phyloP scores from a whole-genome alignment of 768 basidiomycete species.

The Boletus eberwhitei region DNA sequence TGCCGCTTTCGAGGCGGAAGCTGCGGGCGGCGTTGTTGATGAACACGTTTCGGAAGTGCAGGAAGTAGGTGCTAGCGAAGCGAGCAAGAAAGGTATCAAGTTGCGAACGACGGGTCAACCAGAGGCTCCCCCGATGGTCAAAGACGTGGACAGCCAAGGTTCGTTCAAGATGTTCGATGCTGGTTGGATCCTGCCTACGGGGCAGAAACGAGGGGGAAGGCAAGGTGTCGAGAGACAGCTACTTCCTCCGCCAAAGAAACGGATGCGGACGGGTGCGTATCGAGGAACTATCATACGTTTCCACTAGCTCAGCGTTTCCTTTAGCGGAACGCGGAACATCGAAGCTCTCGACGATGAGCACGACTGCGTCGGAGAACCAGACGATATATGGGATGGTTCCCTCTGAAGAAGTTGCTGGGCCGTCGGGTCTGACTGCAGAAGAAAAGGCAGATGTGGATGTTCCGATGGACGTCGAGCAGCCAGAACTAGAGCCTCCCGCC shows the following conservation, averaged over 20 bases:
- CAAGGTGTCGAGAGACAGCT: slow-evolving; percentile 41
- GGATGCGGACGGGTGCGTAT: slow-evolving; percentile 42
- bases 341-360: slow-evolving; percentile 45
- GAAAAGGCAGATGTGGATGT: slow-evolving; percentile 16
- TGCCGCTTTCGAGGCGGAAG: slow-evolving; percentile 44
- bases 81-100: slow-evolving; percentile 29
- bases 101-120: slow-evolving; percentile 26
- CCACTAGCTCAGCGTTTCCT: not conserved
- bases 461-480: slow-evolving; percentile 14
- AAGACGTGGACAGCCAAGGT: slow-evolving; percentile 65
- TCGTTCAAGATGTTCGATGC: slow-evolving; percentile 81
- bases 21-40: slow-evolving; percentile 13
- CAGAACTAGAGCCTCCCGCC: slow-evolving; percentile 1
- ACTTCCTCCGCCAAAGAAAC: slow-evolving; percentile 55
- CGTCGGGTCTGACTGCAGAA: slow-evolving; percentile 22
- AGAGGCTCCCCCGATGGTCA: slow-evolving; percentile 55
- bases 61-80: slow-evolving; percentile 13
- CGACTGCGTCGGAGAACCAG: slow-evolving; percentile 45
- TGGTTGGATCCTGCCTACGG: slow-evolving; percentile 85
- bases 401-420: slow-evolving; percentile 25
- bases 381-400: slow-evolving; percentile 28
- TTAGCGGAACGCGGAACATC: slow-evolving; percentile 37
- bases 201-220: slow-evolving; percentile 63
- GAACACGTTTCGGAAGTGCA: slow-evolving; percentile 6
- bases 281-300: not conserved